Evolutionary conservation across 2,329 filamentous ascomycete genomes (phyloP).

Genomic region (Raffaelea ambrosiae): DNA sequence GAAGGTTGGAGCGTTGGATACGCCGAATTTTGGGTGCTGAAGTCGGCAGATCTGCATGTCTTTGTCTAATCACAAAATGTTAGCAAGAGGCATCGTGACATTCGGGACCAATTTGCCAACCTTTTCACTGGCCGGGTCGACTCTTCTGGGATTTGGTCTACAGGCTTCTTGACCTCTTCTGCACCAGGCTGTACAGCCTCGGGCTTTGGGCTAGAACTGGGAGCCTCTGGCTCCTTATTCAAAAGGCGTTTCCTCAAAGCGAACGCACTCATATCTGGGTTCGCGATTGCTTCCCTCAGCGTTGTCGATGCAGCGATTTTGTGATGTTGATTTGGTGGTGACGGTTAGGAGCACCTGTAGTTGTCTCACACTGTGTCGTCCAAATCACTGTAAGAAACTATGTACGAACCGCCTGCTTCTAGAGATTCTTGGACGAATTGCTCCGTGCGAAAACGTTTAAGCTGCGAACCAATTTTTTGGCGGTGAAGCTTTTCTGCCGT

Average conservation of each 20-base stretch:
- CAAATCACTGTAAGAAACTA: too few relatives aligned
- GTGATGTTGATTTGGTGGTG: too few relatives aligned
- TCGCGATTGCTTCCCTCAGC: too few relatives aligned
- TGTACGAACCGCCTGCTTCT: too few relatives aligned
- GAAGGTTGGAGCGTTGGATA: slow-evolving; percentile 36
- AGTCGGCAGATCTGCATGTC: neutral
- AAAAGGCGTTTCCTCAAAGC: slow-evolving; percentile 31
- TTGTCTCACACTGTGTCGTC: too few relatives aligned
- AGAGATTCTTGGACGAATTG: too few relatives aligned
- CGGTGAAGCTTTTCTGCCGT: slow-evolving; percentile 13
- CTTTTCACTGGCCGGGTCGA: neutral
- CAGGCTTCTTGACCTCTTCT: too few relatives aligned
- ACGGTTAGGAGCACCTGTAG: too few relatives aligned
- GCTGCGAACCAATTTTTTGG: slow-evolving; percentile 4
- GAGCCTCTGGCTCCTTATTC: slow-evolving; percentile 13
- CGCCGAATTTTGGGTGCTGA: neutral
- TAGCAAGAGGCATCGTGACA: neutral
- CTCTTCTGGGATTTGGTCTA: neutral
- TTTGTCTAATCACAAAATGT: neutral
- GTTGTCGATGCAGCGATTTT: too few relatives aligned
- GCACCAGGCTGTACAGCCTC: too few relatives aligned
- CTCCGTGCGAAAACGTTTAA: neutral
- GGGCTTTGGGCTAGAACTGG: neutral
- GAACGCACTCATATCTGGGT: slow-evolving; percentile 37
- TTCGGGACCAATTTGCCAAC: too few relatives aligned